Conservation (phyloP, 176 grass and related monocot species). For the Avena sativa region DNA sequence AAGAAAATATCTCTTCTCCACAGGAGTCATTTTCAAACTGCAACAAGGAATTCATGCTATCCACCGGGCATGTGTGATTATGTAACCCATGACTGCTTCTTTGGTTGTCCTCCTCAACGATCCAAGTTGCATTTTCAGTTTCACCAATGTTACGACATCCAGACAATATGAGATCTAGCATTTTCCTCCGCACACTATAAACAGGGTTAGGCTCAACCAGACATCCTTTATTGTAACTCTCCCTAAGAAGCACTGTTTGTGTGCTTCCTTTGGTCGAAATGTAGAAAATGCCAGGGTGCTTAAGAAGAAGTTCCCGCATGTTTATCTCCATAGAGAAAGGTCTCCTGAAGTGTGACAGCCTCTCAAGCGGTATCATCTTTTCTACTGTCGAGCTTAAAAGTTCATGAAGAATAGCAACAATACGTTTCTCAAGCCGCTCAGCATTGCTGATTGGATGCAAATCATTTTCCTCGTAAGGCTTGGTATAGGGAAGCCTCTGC, state of each 20-base stretch:
- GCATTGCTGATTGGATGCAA: conserved; percentile 36
- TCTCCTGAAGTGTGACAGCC: conserved; percentile 62
- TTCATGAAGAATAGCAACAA: conserved; percentile 73
- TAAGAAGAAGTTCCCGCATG: conserved; percentile 65
- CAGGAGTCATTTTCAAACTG: background rate
- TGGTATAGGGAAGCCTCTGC: conserved; percentile 68
- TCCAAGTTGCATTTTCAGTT: conserved; percentile 9
- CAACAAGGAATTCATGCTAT: conserved; percentile 3
- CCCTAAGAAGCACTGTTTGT: conserved; percentile 60
- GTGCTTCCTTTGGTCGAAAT: conserved; percentile 70
- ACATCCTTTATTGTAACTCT: conserved; percentile 62
- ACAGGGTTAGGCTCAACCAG: conserved; percentile 59
- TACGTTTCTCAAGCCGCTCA: conserved; percentile 53
- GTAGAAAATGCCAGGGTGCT: conserved; percentile 75
- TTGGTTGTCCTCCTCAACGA: conserved; percentile 26
- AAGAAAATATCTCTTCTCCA: background rate
- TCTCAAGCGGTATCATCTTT: conserved; percentile 65
- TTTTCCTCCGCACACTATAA: conserved; percentile 55
- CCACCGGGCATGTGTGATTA: background rate
- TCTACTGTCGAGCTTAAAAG: conserved; percentile 56
- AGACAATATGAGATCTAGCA: conserved; percentile 53
- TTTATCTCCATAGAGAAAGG: conserved; percentile 63
- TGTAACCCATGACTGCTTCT: conserved; percentile 17
- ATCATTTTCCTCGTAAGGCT: conserved; percentile 64
- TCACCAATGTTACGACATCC: conserved; percentile 46